Conservation (phyloP, 1,284 basidiomycete species). For the Cerioporus squamosus region DNA sequence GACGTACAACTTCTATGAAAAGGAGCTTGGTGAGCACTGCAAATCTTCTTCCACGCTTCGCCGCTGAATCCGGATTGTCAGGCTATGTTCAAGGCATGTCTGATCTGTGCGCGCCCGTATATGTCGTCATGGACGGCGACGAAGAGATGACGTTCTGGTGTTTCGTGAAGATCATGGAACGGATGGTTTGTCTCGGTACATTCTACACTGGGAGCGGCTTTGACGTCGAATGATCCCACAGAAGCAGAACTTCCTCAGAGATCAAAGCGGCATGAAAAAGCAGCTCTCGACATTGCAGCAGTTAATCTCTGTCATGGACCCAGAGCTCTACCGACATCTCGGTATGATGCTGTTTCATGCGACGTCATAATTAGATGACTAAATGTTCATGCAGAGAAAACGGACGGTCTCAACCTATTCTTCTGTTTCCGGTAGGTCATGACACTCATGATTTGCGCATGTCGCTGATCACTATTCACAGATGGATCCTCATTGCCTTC, state of each 20-base stretch:
- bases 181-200: conserved; percentile 69
- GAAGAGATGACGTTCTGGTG: conserved; percentile 95
- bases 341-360: conserved; percentile 46
- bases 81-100: conserved; percentile 98
- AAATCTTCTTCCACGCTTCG: not conserved
- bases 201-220: not conserved
- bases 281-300: conserved; percentile 91
- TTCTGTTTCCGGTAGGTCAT: conserved; percentile 89
- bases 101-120: conserved; percentile 93
- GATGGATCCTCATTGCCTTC: conserved; percentile 90
- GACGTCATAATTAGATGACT: not conserved
- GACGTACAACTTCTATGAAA: conserved; percentile 93
- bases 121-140: conserved; percentile 89
- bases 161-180: conserved; percentile 93
- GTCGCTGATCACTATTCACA: conserved; percentile 12
- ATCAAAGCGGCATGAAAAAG: conserved; percentile 97
- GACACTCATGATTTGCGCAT: not conserved
- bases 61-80: conserved; percentile 28
- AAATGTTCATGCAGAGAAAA: conserved; percentile 64
- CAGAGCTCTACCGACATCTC: conserved; percentile 87
- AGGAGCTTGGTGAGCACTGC: conserved; percentile 73
- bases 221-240: conserved; percentile 35
- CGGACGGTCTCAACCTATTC: conserved; percentile 92
- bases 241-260: conserved; percentile 95
- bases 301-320: conserved; percentile 92